Conservation (phyloP, 768 basidiomycete species). For the Pleurotus cornucopiae region DNA sequence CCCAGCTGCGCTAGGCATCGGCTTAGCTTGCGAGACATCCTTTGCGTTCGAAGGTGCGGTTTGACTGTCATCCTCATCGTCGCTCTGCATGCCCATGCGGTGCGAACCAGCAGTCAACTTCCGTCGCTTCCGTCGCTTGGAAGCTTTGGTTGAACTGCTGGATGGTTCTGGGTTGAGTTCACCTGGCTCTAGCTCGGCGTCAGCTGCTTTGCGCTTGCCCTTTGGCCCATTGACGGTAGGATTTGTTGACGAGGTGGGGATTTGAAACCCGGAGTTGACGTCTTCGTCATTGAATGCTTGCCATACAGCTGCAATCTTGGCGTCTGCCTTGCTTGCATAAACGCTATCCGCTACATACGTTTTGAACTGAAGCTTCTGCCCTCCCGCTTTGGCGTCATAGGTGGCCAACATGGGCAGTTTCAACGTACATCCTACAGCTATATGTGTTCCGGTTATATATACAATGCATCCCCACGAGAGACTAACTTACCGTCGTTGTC, state of each 20-base stretch:
- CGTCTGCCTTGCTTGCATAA: slow-evolving; percentile 58
- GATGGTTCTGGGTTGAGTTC: background rate
- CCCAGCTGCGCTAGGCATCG: background rate
- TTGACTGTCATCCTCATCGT: background rate
- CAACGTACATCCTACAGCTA: slow-evolving; percentile 56
- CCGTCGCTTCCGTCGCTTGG: background rate
- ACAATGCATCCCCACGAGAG: too few relatives aligned
- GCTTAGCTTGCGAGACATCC: background rate
- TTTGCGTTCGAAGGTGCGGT: background rate
- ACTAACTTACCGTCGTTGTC: slow-evolving; percentile 46
- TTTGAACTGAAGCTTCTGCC: slow-evolving; percentile 33
- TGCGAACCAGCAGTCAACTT: background rate
- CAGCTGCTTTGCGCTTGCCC: background rate
- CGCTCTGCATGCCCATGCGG: background rate
- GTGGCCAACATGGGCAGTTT: too few relatives aligned
- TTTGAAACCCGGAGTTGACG: slow-evolving; percentile 37
- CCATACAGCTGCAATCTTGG: slow-evolving; percentile 52
- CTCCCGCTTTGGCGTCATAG: slow-evolving; percentile 26
- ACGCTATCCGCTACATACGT: slow-evolving; percentile 35
- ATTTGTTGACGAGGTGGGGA: too few relatives aligned
- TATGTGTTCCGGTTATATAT: too few relatives aligned
- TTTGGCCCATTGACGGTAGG: too few relatives aligned
- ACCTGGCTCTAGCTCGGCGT: background rate
- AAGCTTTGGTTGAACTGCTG: background rate
- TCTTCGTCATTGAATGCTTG: slow-evolving; percentile 51